phyloP scores from a whole-genome alignment of 148 eudicot species.

The Cornus kousa region DNA sequence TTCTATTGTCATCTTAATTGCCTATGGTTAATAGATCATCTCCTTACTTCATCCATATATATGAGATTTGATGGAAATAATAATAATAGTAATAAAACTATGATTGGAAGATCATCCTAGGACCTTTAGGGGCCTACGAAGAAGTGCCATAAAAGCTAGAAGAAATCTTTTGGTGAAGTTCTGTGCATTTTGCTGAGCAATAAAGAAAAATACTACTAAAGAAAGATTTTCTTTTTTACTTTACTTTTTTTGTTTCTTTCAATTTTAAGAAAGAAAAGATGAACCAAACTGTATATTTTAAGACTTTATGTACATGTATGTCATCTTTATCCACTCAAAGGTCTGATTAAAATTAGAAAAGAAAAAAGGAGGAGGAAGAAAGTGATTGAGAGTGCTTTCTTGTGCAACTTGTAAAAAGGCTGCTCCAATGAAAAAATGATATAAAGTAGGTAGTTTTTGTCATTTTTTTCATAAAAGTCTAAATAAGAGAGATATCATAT shows the following conservation, averaged over 20 bases:
- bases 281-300: background rate
- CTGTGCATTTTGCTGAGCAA: no score
- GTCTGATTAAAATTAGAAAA: background rate
- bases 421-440: background rate
- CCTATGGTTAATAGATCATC: background rate
- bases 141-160: background rate
- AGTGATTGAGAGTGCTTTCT: slow-evolving; percentile 12
- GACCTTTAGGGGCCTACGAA: no score
- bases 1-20: background rate
- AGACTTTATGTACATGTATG: background rate
- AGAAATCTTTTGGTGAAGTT: background rate
- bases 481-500: background rate
- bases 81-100: no score
- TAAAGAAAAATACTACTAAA: no score
- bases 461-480: background rate
- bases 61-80: no score
- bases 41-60: background rate
- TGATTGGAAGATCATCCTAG: background rate
- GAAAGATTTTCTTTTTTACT: background rate
- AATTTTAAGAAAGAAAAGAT: background rate
- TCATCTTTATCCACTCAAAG: background rate
- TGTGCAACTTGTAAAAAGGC: slow-evolving; percentile 19
- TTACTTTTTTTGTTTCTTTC: background rate
- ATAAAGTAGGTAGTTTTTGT: slow-evolving; percentile 9
- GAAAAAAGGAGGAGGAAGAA: background rate